A percentile compares a stretch with the other conserved stretches of the same genome.
phyloP scores from a whole-genome alignment of 179 eudicot species.

The Beta macrorhiza region DNA sequence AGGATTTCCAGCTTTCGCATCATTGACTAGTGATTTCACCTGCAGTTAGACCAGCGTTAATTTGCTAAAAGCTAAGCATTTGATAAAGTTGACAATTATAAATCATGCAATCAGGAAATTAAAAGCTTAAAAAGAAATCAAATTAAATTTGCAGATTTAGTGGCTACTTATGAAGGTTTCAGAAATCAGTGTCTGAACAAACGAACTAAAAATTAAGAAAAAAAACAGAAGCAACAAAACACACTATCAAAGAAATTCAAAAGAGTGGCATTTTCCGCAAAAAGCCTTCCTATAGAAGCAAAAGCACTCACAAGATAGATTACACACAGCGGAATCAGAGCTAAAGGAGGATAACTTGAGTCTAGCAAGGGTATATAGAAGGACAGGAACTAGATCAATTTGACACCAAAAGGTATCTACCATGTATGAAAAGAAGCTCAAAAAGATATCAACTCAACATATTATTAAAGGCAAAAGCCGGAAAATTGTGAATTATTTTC shows the following conservation, averaged over 20 bases:
- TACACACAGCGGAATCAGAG: background rate
- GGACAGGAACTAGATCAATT: background rate
- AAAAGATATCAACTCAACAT: background rate
- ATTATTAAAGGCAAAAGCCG: background rate
- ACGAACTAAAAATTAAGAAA: too few species aligned
- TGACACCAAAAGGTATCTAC: background rate
- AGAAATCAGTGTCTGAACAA: too few species aligned
- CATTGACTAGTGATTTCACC: slow-evolving; percentile 80
- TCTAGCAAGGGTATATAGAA: background rate
- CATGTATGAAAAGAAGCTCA: background rate
- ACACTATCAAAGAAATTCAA: background rate
- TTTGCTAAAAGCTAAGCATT: background rate
- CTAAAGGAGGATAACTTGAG: too few species aligned
- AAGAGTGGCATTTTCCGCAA: background rate
- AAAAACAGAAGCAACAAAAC: background rate
- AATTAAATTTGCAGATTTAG: background rate
- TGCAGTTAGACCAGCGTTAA: slow-evolving; percentile 29
- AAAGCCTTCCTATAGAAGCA: background rate
- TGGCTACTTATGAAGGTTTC: too few species aligned
- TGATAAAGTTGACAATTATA: background rate
- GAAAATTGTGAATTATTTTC: background rate
- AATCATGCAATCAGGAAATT: background rate
- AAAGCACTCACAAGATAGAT: too few species aligned
- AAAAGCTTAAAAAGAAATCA: background rate
- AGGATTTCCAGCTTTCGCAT: slow-evolving; percentile 76